Base-by-base conservation (phyloP, 2,329 filamentous ascomycete species). In the Pezicula neosporulosa region DNA sequence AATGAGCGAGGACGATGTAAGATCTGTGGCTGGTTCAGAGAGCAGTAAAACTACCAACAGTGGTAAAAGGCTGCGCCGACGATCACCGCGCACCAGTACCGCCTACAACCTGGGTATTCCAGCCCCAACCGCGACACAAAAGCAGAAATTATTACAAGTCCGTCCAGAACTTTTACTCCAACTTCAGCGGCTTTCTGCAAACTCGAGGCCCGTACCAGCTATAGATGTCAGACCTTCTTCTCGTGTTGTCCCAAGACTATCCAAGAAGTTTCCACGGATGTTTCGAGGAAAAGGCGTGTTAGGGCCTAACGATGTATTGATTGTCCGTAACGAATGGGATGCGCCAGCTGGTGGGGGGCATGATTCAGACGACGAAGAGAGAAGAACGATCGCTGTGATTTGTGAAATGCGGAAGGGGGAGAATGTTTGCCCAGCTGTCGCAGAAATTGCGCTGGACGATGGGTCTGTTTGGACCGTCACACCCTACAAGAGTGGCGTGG, bases 221-320 rank as follows among this genome's bases (percentile, higher is more conserved):
- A 83, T 89, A 56, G 88, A 93, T 59, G 81, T 90, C n/a, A 78
- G 90, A 39, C 86, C 87, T 0, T 82, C 85, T 2, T 81, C 80
- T n/a, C 72, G 86, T 38, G 77, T 82, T 51, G 76, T 83, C 19
- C 78, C 83, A 6, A 75, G 77, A 16, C 69, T 88, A 21, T 73
- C 78, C 2, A 80, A 82, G 61, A 77, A 77, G 6, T 85, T 85
- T 55, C 82, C 85, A 1, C 77, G 80, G 6, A 75, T 88, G 45
- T 85, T 88, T 60, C 76, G 78, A 48, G 77, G 78, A 19, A 83
- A 82, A 60, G 80, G 82, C 43, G 77, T 82, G 49, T 71, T 92
- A 4, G 81, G 85, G 30, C 76, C 81, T 19, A 82, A 87, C 56
- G 88, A 92, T 66, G 72, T 92, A 12, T 77, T 92, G 51, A 68